phyloP scores from a whole-genome alignment of 331 rosid genomes.

The Prunus yedoensis region DNA sequence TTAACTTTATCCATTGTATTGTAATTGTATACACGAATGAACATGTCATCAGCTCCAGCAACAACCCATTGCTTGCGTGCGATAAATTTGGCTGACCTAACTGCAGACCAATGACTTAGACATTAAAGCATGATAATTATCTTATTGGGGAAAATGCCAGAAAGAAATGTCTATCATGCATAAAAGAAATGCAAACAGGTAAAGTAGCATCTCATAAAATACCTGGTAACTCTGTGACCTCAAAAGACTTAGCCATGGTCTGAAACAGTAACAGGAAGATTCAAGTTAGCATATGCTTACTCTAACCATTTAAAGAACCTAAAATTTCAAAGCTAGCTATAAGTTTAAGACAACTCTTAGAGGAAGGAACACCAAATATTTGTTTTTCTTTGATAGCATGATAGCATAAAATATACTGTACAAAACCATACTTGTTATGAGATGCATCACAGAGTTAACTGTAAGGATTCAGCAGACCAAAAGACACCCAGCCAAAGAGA shows the following conservation, averaged over 20 bases:
- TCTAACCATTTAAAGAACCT: too few species aligned
- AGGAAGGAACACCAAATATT: too few species aligned
- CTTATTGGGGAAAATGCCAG: slow-evolving; percentile 11
- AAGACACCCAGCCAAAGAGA: neutral
- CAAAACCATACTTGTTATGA: neutral
- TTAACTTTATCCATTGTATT: slow-evolving; percentile 68
- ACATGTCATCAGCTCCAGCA: slow-evolving; percentile 81
- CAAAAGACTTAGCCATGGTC: slow-evolving; percentile 97
- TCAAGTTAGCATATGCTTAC: slow-evolving; percentile 28
- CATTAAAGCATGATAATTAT: slow-evolving; percentile 25
- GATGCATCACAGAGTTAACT: neutral
- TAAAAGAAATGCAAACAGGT: slow-evolving; percentile 11
- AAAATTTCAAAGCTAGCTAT: too few species aligned
- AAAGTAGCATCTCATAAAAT: slow-evolving; percentile 18
- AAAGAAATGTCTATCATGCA: slow-evolving; percentile 25
- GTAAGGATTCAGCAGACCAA: neutral
- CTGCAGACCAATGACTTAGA: slow-evolving; percentile 38
- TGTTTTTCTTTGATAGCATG: neutral
- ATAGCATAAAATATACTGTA: neutral
- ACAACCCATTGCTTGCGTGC: slow-evolving; percentile 77
- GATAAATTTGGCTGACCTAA: slow-evolving; percentile 71
- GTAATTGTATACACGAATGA: slow-evolving; percentile 66
- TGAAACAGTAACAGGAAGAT: slow-evolving; percentile 41
- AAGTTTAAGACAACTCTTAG: too few species aligned
- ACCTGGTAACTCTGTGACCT: slow-evolving; percentile 98